phyloP scores from a whole-genome alignment of 352 stramenopile genomes.

The Phytophthora megakarya region DNA sequence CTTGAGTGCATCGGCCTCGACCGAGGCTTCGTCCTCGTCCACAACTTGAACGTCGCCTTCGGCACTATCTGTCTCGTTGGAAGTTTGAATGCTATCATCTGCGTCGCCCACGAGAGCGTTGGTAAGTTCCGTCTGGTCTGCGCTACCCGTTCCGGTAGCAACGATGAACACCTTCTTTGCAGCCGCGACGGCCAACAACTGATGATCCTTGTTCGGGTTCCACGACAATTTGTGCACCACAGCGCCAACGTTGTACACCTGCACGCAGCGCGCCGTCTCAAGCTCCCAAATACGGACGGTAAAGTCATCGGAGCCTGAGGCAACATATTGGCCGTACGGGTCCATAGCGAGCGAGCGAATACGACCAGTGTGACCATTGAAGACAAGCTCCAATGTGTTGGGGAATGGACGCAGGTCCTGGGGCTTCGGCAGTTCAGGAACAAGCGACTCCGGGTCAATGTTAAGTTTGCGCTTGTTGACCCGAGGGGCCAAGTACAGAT shows the following conservation, averaged over 20 bases:
- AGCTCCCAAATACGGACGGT: constrained; percentile 97
- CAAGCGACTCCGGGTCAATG: constrained; percentile 97
- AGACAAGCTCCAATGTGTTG: constrained; percentile 91
- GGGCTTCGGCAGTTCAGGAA: constrained; percentile 96
- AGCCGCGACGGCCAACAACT: constrained; percentile 93
- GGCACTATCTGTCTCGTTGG: constrained; percentile 30
- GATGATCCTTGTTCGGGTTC: constrained; percentile 97
- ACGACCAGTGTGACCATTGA: constrained; percentile 88
- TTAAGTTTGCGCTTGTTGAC: constrained; percentile 96
- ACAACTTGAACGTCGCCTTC: constrained; percentile 58
- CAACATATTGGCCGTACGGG: constrained; percentile 97
- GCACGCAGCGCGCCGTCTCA: constrained; percentile 92
- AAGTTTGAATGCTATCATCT: constrained; percentile 64
- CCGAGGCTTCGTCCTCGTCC: constrained; percentile 67
- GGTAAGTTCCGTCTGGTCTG: constrained; percentile 94
- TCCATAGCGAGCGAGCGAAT: constrained; percentile 95
- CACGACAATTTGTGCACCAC: constrained; percentile 94
- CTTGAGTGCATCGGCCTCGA: constrained; percentile 81
- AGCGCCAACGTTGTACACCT: constrained; percentile 91
- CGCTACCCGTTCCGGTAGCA: constrained; percentile 93
- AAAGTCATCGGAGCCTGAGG: constrained; percentile 95
- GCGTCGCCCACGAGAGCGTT: constrained; percentile 93
- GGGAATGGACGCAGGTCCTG: constrained; percentile 98
- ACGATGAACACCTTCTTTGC: constrained; percentile 93
- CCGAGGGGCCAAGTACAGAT: constrained; percentile 98